Evolutionary conservation across 345 rosid species (phyloP).

Genomic region (Dimocarpus longan): DNA sequence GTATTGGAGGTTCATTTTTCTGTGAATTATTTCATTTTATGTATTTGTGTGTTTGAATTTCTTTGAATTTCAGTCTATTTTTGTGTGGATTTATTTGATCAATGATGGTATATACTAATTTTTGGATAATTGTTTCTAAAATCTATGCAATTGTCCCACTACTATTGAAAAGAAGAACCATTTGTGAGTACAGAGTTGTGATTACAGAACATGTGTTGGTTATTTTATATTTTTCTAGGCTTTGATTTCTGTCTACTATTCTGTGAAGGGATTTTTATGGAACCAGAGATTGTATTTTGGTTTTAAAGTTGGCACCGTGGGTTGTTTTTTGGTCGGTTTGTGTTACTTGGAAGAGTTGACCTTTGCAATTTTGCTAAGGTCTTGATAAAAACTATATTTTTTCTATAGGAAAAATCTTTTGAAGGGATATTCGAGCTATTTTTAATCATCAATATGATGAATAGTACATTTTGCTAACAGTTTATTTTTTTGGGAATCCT

Average conservation of each 20-base stretch:
- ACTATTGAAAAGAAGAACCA: not conserved
- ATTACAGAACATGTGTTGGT: not conserved
- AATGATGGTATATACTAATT: not conserved
- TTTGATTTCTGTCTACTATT: not conserved
- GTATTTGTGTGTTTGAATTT: not conserved
- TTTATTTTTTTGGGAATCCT: not conserved
- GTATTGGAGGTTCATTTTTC: not conserved
- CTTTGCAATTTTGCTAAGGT: not conserved
- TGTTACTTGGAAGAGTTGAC: conserved; percentile 24
- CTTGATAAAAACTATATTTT: not conserved
- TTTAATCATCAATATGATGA: not conserved
- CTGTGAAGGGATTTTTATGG: conserved; percentile 8
- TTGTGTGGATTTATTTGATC: not conserved
- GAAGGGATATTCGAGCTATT: not conserved
- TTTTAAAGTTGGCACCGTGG: not conserved
- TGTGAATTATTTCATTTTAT: not conserved
- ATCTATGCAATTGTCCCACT: not conserved
- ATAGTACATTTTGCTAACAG: not conserved
- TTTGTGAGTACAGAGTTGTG: not conserved
- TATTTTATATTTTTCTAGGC: not conserved
- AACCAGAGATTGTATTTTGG: not conserved
- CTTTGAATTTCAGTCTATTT: not conserved
- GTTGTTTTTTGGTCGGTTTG: not conserved
- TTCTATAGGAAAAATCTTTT: not conserved
- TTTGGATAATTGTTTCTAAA: not conserved